phyloP scores from a whole-genome alignment of 768 basidiomycete genomes.

The Termitomyces titanicus region DNA sequence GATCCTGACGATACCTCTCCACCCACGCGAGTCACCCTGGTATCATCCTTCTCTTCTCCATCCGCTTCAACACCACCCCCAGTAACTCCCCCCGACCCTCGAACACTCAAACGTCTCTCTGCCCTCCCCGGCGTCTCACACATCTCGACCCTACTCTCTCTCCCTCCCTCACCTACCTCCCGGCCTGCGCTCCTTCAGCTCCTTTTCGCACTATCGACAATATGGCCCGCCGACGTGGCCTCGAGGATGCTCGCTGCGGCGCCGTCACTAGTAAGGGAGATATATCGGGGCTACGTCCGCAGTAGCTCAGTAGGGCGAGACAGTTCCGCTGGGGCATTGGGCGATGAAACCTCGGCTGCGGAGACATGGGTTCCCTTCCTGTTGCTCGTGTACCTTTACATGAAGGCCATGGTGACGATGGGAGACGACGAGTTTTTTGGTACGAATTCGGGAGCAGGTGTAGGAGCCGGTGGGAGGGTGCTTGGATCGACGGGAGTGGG shows the following conservation, averaged over 20 bases:
- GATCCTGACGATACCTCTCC: slow-evolving; percentile 33
- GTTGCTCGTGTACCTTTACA: slow-evolving; percentile 78
- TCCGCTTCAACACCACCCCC: slow-evolving; percentile 26
- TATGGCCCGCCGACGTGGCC: slow-evolving; percentile 60
- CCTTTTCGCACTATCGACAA: slow-evolving; percentile 51
- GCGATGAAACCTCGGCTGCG: slow-evolving; percentile 30
- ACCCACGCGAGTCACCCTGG: slow-evolving; percentile 31
- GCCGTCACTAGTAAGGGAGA: slow-evolving; percentile 66
- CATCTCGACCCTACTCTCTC: slow-evolving; percentile 49
- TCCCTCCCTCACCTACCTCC: slow-evolving; percentile 34
- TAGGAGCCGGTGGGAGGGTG: background rate
- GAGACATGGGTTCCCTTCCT: slow-evolving; percentile 66
- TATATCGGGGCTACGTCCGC: slow-evolving; percentile 69
- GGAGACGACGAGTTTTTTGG: slow-evolving; percentile 97
- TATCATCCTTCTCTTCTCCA: slow-evolving; percentile 32
- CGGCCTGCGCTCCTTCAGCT: slow-evolving; percentile 52
- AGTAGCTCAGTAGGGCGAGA: slow-evolving; percentile 59
- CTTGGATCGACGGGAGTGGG: background rate
- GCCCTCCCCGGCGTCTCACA: slow-evolving; percentile 52
- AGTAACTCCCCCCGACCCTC: slow-evolving; percentile 47
- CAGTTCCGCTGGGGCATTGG: slow-evolving; percentile 24
- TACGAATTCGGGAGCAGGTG: slow-evolving; percentile 3
- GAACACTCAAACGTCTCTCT: slow-evolving; percentile 63
- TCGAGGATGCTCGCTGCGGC: slow-evolving; percentile 48
- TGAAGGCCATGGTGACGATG: slow-evolving; percentile 83